Evolutionary conservation across 352 stramenopile species (phyloP).

Genomic region (Pythium dissotocum): DNA sequence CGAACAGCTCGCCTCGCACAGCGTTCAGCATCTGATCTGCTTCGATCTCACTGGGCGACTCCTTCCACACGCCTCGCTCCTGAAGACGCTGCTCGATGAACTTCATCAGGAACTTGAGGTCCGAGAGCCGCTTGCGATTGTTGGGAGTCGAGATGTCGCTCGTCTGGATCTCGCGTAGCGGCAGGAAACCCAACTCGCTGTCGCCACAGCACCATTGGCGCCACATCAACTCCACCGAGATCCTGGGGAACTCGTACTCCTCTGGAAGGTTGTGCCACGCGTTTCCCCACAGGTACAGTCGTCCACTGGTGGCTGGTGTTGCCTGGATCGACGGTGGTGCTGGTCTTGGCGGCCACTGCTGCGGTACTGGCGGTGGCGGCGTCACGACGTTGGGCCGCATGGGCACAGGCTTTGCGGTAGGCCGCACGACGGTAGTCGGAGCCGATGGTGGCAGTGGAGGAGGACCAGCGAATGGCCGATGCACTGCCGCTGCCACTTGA

Average conservation of each 20-base stretch:
- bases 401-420: background rate
- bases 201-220: constrained; percentile 33
- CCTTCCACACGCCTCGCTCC: constrained; percentile 26
- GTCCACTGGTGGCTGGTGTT: background rate
- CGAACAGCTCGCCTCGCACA: constrained; percentile 12
- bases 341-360: background rate
- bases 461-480: background rate
- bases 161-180: constrained; percentile 21
- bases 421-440: background rate
- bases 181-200: background rate
- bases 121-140: constrained; percentile 31
- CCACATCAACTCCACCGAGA: constrained; percentile 30
- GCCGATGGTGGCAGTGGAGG: background rate
- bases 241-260: constrained; percentile 29
- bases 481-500: background rate
- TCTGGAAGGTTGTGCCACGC: constrained; percentile 32
- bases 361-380: background rate
- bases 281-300: constrained; percentile 31
- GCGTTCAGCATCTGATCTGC: constrained; percentile 31
- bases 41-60: constrained; percentile 19
- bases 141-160: constrained; percentile 22
- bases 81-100: constrained; percentile 24
- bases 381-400: background rate
- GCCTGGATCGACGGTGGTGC: background rate
- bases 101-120: constrained; percentile 34